Evolutionary conservation across 2,329 filamentous ascomycete genomes (phyloP).

Genomic region (Falciphora oryzae): DNA sequence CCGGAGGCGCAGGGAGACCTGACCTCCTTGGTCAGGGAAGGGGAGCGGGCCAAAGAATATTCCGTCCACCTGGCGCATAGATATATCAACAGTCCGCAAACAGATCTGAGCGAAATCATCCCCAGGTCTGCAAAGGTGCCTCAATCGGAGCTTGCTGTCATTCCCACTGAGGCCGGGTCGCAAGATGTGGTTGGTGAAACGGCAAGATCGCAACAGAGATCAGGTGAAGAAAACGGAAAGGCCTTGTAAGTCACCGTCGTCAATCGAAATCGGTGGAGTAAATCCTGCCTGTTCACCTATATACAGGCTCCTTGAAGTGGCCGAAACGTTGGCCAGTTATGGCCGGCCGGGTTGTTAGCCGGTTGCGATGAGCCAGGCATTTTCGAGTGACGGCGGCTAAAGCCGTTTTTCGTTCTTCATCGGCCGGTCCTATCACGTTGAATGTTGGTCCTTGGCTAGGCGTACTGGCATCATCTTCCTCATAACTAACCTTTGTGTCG

Average conservation of each 20-base stretch:
- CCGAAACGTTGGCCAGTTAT: no score
- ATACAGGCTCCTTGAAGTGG: no score
- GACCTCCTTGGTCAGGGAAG: neutral
- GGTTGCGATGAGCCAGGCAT: no score
- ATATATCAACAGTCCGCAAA: neutral
- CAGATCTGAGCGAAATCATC: neutral
- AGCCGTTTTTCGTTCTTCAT: no score
- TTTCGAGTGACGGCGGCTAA: no score
- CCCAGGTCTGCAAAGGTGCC: no score
- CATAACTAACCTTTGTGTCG: neutral
- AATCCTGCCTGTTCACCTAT: no score
- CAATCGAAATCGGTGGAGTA: no score
- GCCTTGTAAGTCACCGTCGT: neutral
- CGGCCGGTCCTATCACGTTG: no score
- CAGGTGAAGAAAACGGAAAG: neutral
- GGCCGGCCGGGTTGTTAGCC: no score
- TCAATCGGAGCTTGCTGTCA: neutral
- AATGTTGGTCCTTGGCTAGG: no score
- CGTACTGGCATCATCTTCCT: no score
- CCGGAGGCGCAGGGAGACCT: neutral
- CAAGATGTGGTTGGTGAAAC: neutral
- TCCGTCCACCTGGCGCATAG: neutral
- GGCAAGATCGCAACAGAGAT: neutral
- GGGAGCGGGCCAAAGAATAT: neutral
- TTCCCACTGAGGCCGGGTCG: neutral